These are phyloP conservation scores for Kalmanozyma brasiliensis DNA, from an alignment of 1,284 basidiomycete genomes.

Conservation along the genomic window DNA sequence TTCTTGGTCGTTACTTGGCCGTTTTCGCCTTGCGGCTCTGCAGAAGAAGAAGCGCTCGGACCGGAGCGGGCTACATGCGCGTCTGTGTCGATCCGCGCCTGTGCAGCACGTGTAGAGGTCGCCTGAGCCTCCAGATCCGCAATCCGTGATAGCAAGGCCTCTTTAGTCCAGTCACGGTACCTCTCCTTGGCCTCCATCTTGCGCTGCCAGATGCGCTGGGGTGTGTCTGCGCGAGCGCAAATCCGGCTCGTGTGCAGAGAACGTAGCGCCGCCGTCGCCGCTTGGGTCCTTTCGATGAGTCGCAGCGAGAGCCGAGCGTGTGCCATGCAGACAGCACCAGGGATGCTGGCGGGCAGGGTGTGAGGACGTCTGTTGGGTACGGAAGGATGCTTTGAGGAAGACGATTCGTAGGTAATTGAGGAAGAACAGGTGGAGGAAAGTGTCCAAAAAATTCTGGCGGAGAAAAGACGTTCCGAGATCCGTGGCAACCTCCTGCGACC, in stretches of 20 bases:
- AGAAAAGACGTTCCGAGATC: too few species aligned
- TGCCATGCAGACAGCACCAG: conserved; percentile 7
- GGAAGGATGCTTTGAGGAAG: not conserved
- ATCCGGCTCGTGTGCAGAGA: conserved; percentile 1
- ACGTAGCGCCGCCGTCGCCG: not conserved
- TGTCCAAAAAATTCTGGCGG: not conserved
- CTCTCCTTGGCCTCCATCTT: conserved; percentile 51
- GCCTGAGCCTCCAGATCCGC: conserved; percentile 52
- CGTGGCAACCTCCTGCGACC: too few species aligned
- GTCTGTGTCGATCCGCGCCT: conserved; percentile 5
- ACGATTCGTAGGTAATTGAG: too few species aligned
- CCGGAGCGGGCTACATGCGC: conserved; percentile 1
- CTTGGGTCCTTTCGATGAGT: not conserved
- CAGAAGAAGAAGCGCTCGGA: too few species aligned
- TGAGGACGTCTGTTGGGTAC: not conserved
- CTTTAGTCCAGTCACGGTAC: conserved; percentile 49
- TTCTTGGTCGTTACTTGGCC: not conserved
- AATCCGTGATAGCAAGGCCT: conserved; percentile 47
- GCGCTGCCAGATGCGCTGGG: conserved; percentile 18
- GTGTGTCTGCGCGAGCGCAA: conserved; percentile 3
- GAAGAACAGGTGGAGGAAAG: too few species aligned
- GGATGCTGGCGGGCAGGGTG: not conserved
- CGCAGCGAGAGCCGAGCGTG: not conserved
- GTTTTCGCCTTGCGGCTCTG: not conserved
- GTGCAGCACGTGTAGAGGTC: conserved; percentile 11